phyloP scores from a whole-genome alignment of 768 basidiomycete species.

The Agaricus blazei region DNA sequence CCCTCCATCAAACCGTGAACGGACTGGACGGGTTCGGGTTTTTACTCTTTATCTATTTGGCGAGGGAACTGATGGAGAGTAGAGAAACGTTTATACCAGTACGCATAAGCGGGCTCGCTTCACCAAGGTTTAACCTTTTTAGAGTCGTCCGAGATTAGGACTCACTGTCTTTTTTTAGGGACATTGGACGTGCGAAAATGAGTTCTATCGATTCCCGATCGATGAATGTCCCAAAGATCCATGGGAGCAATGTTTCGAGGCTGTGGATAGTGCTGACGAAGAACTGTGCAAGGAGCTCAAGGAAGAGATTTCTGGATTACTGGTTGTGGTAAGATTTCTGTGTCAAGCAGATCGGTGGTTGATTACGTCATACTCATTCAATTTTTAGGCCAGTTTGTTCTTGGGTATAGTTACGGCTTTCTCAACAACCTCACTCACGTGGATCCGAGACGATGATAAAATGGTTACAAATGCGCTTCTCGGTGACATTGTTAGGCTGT shows the following conservation, averaged over 20 bases:
- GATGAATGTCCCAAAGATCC: constrained; percentile 1
- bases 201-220: constrained; percentile 1
- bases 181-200: constrained; percentile 1
- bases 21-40: too few relatives aligned
- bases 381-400: constrained; percentile 7
- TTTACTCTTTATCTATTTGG: too few relatives aligned
- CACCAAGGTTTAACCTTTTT: too few relatives aligned
- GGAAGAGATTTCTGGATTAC: constrained; percentile 3
- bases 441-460: neutral
- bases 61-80: too few relatives aligned
- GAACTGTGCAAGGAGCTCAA: constrained; percentile 5
- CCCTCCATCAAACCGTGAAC: too few relatives aligned
- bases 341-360: neutral
- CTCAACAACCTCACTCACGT: constrained; percentile 1
- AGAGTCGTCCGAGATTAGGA: too few relatives aligned
- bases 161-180: neutral
- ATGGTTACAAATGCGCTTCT: neutral
- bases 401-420: constrained; percentile 6
- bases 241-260: constrained; percentile 3
- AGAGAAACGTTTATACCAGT: too few relatives aligned
- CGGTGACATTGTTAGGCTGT: neutral
- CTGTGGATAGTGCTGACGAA: constrained; percentile 1
- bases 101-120: too few relatives aligned
- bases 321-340: neutral
- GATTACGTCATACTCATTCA: neutral